These are phyloP conservation scores for Neckera pumila DNA, from an alignment of 225 moss, liverwort and hornwort species.

Conservation along the genomic window DNA sequence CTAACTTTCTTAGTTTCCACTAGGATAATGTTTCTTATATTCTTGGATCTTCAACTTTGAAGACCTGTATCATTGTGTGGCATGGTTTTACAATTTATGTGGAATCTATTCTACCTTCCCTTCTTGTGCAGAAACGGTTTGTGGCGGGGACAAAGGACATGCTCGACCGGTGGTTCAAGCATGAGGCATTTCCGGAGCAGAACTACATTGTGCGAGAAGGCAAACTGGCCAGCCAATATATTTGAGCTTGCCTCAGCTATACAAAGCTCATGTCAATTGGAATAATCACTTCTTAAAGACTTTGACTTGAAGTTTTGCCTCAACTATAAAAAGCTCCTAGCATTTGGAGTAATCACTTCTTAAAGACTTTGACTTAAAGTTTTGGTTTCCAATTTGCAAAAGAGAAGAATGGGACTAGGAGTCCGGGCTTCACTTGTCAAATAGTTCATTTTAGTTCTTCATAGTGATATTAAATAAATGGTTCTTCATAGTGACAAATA, in stretches of 20 bases:
- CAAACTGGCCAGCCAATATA: constrained; percentile 60
- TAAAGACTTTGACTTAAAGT: no score
- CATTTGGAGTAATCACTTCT: no score
- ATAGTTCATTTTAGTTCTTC: no score
- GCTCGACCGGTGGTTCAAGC: constrained; percentile 56
- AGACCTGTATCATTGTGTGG: fast-evolving
- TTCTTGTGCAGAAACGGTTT: constrained; percentile 34
- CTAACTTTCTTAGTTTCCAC: no score
- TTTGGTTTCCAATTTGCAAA: no score
- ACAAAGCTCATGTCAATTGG: neutral
- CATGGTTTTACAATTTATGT: neutral
- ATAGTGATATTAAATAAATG: no score
- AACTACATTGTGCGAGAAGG: constrained; percentile 66
- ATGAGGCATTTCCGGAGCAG: constrained; percentile 32
- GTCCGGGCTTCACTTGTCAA: no score
- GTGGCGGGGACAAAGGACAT: constrained; percentile 58
- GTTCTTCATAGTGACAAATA: no score
- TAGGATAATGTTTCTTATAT: neutral
- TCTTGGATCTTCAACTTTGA: no score
- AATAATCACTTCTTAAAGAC: neutral
- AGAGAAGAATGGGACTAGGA: no score
- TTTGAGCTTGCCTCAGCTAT: neutral
- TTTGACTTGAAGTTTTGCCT: neutral
- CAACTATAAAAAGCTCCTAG: no score
- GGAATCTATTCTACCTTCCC: neutral